Evolutionary conservation across 2,329 filamentous ascomycete genomes (phyloP).

Genomic region (Hypoxylon sp.): DNA sequence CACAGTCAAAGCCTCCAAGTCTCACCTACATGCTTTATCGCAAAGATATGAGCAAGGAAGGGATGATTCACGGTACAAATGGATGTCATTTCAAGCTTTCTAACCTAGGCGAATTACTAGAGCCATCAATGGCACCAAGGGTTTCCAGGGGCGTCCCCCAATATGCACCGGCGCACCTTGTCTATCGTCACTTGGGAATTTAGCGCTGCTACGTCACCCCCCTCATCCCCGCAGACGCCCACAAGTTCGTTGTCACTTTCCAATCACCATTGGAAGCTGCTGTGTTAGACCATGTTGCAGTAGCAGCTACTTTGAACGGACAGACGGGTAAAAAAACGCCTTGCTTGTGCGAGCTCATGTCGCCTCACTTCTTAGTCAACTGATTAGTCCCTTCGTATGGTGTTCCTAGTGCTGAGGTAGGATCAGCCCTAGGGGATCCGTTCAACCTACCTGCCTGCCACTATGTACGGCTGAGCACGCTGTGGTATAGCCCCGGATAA

Average conservation of each 20-base stretch:
- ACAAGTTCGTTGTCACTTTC: not conserved
- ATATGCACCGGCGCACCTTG: not conserved
- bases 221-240: not conserved
- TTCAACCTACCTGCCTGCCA: too few species aligned
- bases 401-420: too few species aligned
- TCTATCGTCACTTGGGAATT: not conserved
- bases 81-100: slow-evolving; percentile 35
- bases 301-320: not conserved
- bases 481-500: not conserved
- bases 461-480: too few species aligned
- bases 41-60: not conserved
- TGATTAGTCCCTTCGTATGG: too few species aligned
- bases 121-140: not conserved
- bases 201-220: not conserved
- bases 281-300: not conserved
- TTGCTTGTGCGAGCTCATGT: too few species aligned
- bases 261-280: not conserved
- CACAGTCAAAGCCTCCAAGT: not conserved
- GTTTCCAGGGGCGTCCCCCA: not conserved
- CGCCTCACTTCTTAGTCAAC: too few species aligned
- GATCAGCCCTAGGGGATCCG: too few species aligned
- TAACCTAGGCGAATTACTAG: slow-evolving; percentile 13
- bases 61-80: not conserved
- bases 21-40: not conserved
- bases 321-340: not conserved